Evolutionary conservation across 148 eudicot species (phyloP), one percentile per base, ranked within the genome.

Genomic region (Chenopodium album): DNA sequence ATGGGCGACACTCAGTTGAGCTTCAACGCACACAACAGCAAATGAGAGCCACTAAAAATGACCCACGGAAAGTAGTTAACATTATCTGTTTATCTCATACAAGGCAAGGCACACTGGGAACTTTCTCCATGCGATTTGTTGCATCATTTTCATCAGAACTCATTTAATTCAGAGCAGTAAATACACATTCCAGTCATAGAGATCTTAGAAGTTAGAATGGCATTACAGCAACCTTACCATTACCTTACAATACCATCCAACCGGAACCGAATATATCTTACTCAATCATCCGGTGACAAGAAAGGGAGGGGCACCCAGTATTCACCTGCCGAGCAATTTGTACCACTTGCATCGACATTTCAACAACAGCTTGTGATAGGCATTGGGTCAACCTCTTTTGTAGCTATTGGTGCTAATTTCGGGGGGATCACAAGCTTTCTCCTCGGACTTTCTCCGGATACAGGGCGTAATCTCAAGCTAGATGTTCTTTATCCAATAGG

Each of bases 341-440:
- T 78, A 66, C 90, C 95, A 16, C 86, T 92, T 0, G 89, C 83
- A 73, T 89, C 95, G 23, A 67, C 79, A 50, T 94, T 94, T 74
- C 83, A 86, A 71, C 88, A 97, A 23, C 87, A 98, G 59, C 84
- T 96, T 56, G 67, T 94, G 9, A 79, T 90, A 1, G 98, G 99
- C 20, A 41, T 91, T 73, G 93, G 95, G 73, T 79, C 98, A 19
- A 92, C 98, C 80, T 90, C 98, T 79, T 28, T 88, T 28, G 90
- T 94, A 17, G 97, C 98, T 22, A 64, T 90, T 54, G 99, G 99
- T 9, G 99, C 97, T 54, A 92, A 94, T 83, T 94, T 96, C 46
- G 85, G 86, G 3, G 97, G 98, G 37, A 85, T 94, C 59, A 92
- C 99, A 2, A 94, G 99, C 79, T 91, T 90, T 76, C 87, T 92